Conservation (phyloP, 2,329 filamentous ascomycete genomes). For the Zasmidium cellare region DNA sequence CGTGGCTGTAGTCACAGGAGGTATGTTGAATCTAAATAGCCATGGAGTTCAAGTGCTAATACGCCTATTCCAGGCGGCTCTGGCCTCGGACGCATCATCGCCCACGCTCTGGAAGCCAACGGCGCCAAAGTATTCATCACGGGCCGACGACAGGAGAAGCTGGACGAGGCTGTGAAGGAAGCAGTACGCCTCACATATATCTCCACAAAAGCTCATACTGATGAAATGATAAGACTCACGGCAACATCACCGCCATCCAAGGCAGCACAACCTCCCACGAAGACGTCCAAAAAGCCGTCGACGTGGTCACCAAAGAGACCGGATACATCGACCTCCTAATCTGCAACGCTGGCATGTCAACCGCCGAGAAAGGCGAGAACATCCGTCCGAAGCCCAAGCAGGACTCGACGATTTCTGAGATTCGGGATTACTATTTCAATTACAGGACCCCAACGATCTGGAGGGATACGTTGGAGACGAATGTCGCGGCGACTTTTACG, state of each 20-base stretch:
- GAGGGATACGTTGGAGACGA: constrained; percentile 43
- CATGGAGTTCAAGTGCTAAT: background rate
- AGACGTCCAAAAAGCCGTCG: constrained; percentile 43
- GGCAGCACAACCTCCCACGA: constrained; percentile 45
- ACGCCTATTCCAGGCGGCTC: constrained; percentile 15
- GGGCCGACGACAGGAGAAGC: constrained; percentile 43
- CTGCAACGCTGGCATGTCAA: constrained; percentile 49
- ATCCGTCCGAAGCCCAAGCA: constrained; percentile 43
- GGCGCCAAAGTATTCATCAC: constrained; percentile 48
- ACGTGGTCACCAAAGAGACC: constrained; percentile 42
- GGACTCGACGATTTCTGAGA: constrained; percentile 28
- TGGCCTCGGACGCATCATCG: constrained; percentile 36
- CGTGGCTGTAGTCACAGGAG: constrained; percentile 34
- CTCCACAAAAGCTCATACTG: background rate
- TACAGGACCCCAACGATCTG: constrained; percentile 47
- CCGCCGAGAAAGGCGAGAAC: constrained; percentile 30
- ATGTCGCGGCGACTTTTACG: constrained; percentile 46
- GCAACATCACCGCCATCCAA: constrained; percentile 43
- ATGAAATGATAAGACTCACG: constrained; percentile 27
- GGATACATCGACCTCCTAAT: constrained; percentile 55
- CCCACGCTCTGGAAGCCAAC: constrained; percentile 44
- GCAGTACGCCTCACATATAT: constrained; percentile 21
- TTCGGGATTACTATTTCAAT: constrained; percentile 42
- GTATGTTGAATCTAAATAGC: constrained; percentile 2
- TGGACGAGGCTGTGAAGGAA: constrained; percentile 41